A percentile compares a stretch with the other conserved stretches of the same genome.
Conservation (phyloP, 805 yeast genomes). For the Komagataella populi region DNA sequence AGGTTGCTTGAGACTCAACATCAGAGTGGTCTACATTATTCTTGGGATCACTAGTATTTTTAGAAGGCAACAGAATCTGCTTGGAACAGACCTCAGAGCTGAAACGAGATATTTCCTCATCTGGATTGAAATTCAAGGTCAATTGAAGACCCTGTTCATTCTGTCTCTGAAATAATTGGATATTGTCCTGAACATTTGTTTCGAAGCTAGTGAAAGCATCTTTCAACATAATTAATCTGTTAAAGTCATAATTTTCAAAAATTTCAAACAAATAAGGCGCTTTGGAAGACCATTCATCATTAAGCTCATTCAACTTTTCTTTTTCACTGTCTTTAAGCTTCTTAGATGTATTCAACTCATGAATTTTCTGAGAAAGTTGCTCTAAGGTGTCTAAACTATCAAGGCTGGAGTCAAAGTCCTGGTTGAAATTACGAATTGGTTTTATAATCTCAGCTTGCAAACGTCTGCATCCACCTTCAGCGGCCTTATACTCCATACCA, state of each 20-base stretch:
- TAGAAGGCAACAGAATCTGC: background rate
- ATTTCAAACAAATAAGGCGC: constrained; percentile 68
- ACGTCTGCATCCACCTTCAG: constrained; percentile 29
- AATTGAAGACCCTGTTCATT: constrained; percentile 58
- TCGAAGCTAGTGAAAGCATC: constrained; percentile 53
- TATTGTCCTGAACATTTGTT: constrained; percentile 42
- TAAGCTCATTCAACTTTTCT: constrained; percentile 26
- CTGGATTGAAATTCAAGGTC: constrained; percentile 49
- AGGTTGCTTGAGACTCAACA: constrained; percentile 1
- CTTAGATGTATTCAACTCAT: constrained; percentile 7
- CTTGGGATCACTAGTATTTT: background rate
- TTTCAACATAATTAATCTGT: constrained; percentile 48
- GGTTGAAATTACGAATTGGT: constrained; percentile 38
- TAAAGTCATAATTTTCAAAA: constrained; percentile 59
- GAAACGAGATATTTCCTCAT: constrained; percentile 37
- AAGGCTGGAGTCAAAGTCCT: constrained; percentile 33
- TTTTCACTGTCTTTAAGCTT: background rate
- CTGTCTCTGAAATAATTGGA: constrained; percentile 26
- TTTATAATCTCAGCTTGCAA: constrained; percentile 41
- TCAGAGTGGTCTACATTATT: constrained; percentile 2
- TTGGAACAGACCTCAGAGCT: background rate
- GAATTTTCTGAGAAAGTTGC: constrained; percentile 12
- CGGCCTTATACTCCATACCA: constrained; percentile 32
- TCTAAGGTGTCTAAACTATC: constrained; percentile 23
- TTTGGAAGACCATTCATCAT: constrained; percentile 57